These are phyloP conservation scores for Amphichorda felina DNA, from an alignment of 2,329 filamentous ascomycete species.

Conservation along the genomic window DNA sequence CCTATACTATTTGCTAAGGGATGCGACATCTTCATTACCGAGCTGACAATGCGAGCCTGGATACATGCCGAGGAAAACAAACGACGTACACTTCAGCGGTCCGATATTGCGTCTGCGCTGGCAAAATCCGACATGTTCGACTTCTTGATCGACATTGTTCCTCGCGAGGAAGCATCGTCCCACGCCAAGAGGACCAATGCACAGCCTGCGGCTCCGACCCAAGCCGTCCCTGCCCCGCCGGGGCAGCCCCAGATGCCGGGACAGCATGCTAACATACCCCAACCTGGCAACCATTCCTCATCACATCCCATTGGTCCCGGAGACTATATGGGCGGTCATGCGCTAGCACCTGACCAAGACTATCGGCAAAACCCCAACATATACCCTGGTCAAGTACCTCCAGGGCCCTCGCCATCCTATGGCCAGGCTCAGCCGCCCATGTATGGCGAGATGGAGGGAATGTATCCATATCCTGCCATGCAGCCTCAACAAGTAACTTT, in stretches of 20 bases:
- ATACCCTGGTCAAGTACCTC: slow-evolving; percentile 70
- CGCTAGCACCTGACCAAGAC: slow-evolving; percentile 57
- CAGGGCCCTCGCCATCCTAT: slow-evolving; percentile 59
- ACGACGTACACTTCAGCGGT: slow-evolving; percentile 84
- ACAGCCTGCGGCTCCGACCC: slow-evolving; percentile 29
- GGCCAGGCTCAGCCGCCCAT: slow-evolving; percentile 67
- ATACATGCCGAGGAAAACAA: slow-evolving; percentile 99
- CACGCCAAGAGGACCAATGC: slow-evolving; percentile 66
- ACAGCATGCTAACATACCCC: slow-evolving; percentile 35
- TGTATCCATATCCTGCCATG: slow-evolving; percentile 77
- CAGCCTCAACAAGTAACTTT: slow-evolving; percentile 68
- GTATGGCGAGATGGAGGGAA: slow-evolving; percentile 70
- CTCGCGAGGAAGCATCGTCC: slow-evolving; percentile 80
- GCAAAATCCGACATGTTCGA: slow-evolving; percentile 99
- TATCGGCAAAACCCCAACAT: slow-evolving; percentile 71
- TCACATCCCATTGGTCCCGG: slow-evolving; percentile 46
- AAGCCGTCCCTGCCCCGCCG: slow-evolving; percentile 34
- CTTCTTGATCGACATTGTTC: slow-evolving; percentile 97
- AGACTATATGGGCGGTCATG: slow-evolving; percentile 54
- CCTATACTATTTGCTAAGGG: slow-evolving; percentile 97
- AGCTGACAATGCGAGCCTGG: slow-evolving; percentile 98
- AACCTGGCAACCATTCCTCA: slow-evolving; percentile 43
- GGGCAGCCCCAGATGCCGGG: slow-evolving; percentile 39
- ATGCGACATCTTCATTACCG: slow-evolving; percentile 98
- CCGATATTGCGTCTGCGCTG: slow-evolving; percentile 89